Conservation (phyloP, 768 basidiomycete species). For the Leccinum ochraceum region DNA sequence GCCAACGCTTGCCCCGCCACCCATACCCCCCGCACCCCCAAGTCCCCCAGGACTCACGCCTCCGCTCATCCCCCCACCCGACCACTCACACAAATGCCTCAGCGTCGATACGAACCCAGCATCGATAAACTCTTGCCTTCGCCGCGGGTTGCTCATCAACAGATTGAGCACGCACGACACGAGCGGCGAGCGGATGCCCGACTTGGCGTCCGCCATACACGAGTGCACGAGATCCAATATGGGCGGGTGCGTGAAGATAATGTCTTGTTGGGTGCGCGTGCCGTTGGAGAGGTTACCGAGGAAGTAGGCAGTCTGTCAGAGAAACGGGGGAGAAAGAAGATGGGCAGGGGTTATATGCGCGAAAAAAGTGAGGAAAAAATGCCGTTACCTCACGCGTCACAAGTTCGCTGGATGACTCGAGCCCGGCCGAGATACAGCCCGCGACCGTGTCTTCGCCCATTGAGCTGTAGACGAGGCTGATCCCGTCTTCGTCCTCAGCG, state of each 20-base stretch:
- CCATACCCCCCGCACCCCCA: conserved; percentile 8
- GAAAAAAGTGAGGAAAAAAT: background rate
- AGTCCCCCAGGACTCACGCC: conserved; percentile 34
- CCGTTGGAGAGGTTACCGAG: conserved; percentile 75
- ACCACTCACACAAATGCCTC: conserved; percentile 44
- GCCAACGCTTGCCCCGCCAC: conserved; percentile 5
- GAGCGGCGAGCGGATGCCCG: conserved; percentile 60
- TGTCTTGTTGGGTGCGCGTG: conserved; percentile 45
- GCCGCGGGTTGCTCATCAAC: conserved; percentile 40
- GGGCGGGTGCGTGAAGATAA: conserved; percentile 50
- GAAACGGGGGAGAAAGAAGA: background rate
- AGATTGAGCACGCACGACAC: conserved; percentile 61
- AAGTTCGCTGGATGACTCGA: conserved; percentile 54
- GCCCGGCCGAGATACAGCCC: conserved; percentile 44
- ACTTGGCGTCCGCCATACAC: conserved; percentile 59
- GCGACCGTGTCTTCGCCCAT: conserved; percentile 51
- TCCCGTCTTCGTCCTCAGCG: conserved; percentile 63
- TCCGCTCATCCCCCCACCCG: conserved; percentile 14
- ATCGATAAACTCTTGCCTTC: conserved; percentile 41
- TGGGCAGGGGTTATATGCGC: background rate
- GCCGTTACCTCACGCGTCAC: conserved; percentile 52
- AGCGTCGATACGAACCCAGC: conserved; percentile 48
- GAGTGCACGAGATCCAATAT: conserved; percentile 56
- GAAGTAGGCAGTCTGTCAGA: conserved; percentile 51
- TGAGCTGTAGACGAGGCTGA: conserved; percentile 57